phyloP scores from a whole-genome alignment of 805 yeast genomes.

The Zygosaccharomyces lentus region DNA sequence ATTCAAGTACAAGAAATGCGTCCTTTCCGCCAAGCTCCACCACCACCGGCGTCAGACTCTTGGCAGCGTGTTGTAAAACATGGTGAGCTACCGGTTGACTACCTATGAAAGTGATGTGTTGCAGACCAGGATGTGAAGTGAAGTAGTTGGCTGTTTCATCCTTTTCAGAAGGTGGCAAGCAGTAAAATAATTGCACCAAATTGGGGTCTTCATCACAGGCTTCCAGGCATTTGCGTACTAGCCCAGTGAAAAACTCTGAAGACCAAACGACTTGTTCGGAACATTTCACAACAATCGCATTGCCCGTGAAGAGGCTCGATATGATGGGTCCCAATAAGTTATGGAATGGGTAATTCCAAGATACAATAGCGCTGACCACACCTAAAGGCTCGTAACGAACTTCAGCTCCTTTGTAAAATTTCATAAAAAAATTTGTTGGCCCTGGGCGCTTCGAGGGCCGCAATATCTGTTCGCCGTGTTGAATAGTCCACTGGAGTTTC shows the following conservation, averaged over 20 bases:
- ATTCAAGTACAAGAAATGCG: conserved; percentile 82
- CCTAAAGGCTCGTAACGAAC: conserved; percentile 89
- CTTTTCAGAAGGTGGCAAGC: conserved; percentile 61
- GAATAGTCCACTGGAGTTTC: conserved; percentile 83
- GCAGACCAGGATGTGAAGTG: conserved; percentile 74
- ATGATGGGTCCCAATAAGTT: conserved; percentile 89
- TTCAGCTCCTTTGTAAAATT: conserved; percentile 83
- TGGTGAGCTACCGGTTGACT: conserved; percentile 91
- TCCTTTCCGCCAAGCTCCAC: conserved; percentile 98
- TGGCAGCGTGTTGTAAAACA: conserved; percentile 78
- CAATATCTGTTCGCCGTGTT: conserved; percentile 73
- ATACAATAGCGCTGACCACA: conserved; percentile 81
- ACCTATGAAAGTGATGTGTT: conserved; percentile 93
- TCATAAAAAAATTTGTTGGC: conserved; percentile 76
- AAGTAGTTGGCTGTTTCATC: conserved; percentile 65
- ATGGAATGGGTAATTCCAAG: conserved; percentile 98
- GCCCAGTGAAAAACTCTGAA: conserved; percentile 66
- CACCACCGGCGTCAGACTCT: conserved; percentile 87
- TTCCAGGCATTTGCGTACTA: conserved; percentile 67
- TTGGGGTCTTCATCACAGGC: conserved; percentile 75
- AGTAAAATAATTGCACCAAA: conserved; percentile 80
- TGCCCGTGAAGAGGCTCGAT: conserved; percentile 86
- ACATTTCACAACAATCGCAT: conserved; percentile 86
- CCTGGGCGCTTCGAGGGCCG: conserved; percentile 77
- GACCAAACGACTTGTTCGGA: conserved; percentile 97